Base-by-base conservation (phyloP, 192 early-diverging fungal genomes). In the Phycomyces nitens region DNA sequence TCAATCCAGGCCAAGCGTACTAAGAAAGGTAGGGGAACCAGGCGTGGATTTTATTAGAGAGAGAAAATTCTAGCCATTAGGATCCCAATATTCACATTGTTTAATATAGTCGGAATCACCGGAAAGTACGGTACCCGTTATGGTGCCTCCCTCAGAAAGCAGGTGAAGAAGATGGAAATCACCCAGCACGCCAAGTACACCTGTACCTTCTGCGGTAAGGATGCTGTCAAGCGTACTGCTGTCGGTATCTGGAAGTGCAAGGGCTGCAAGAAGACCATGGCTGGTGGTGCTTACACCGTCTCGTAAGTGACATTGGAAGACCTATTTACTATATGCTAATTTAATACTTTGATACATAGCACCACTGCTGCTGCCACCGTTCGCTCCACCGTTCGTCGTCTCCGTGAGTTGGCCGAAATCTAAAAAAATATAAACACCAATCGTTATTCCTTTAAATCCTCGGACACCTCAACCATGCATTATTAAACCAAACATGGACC, bases 51-150 rank as follows among this genome's bases (percentile, higher is more conserved):
- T 23, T 22, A 53, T 23, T 24, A 21, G 2, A 53, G 1, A 53
- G 6, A 53, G 5, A 50, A 50, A 50, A 50, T 0, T 8, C 49
- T 15, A 50, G 15, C 7, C 49, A 49, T 49, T 49, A 49, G 12
- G 18, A 49, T 49, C 3, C 44, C 12, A 49, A 49, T 49, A 2
- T 23, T 24, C 22, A 21, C 4, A 18, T 23, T 55, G 24, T 27
- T 15, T 55, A 16, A 29, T 55, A 62, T 53, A 89, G 68, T 95
- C 77, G 96, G 96, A 88, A 91, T 98, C 80, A 89, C 88, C 84
- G 96, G 96, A 77, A 98, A 98, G 82, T 97, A 98, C 91, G 96
- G 96, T 84, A 92, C 92, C 76, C 93, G 95, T 82, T 98, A 98
- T 85, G 96, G 96, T 93, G 93, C 96, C 70, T 97, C 96, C 61